phyloP scores from a whole-genome alignment of 805 yeast genomes.

The Yamadazyma tumulicola region DNA sequence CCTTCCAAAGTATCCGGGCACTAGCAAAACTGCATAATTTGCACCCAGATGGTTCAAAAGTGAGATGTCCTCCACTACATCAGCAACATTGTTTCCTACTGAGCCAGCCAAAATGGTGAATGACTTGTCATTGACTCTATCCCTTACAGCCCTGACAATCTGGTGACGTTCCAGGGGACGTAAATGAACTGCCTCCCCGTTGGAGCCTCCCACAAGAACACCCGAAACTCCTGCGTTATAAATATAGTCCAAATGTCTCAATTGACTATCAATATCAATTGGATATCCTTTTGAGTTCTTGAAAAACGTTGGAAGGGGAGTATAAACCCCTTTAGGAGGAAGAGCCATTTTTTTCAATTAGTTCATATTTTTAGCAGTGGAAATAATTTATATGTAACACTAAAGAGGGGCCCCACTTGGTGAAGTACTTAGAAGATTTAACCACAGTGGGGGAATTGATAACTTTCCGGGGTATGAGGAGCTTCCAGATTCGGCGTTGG shows the following conservation, averaged over 20 bases:
- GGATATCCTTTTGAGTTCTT: constrained; percentile 38
- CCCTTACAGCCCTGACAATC: constrained; percentile 28
- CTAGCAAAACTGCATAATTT: constrained; percentile 36
- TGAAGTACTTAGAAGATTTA: too few species aligned
- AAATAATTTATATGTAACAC: too few species aligned
- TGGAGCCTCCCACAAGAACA: constrained; percentile 49
- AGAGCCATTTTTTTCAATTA: too few species aligned
- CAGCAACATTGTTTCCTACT: constrained; percentile 42
- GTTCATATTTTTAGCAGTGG: too few species aligned
- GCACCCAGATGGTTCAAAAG: constrained; percentile 37
- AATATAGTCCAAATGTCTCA: constrained; percentile 42
- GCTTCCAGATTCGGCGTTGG: too few species aligned
- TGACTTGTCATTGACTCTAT: constrained; percentile 27
- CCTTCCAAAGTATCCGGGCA: constrained; percentile 49
- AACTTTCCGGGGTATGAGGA: too few species aligned
- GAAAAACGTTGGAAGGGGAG: constrained; percentile 57
- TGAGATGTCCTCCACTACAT: constrained; percentile 40
- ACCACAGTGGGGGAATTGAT: too few species aligned
- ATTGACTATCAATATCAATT: constrained; percentile 33
- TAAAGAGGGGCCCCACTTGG: too few species aligned
- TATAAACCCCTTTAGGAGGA: constrained; percentile 39
- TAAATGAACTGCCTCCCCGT: constrained; percentile 53
- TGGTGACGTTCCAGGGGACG: constrained; percentile 41
- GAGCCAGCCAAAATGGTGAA: constrained; percentile 47
- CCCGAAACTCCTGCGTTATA: constrained; percentile 45